Conservation (phyloP, 305 asterid species). For the Withania somnifera region DNA sequence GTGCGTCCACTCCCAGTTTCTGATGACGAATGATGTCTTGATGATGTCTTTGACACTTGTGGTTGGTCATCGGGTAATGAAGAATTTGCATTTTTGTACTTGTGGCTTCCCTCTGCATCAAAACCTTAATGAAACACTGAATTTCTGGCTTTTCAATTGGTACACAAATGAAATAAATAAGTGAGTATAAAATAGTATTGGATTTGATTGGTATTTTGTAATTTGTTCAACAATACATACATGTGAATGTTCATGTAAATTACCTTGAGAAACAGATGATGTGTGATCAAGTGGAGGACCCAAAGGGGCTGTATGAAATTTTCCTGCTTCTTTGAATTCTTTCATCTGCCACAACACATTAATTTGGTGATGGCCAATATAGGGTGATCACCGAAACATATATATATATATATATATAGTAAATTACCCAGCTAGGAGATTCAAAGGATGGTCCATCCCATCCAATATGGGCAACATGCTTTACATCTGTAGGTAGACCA, state of each 20-base stretch:
- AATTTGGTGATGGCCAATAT: not conserved
- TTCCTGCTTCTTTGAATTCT: constrained; percentile 7
- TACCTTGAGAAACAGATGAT: constrained; percentile 11
- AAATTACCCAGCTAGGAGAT: constrained; percentile 8
- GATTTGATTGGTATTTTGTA: no score
- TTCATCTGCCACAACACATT: constrained; percentile 7
- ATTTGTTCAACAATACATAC: no score
- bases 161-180: not conserved
- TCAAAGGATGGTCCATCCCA: constrained; percentile 32
- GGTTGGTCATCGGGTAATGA: not conserved
- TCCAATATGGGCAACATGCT: constrained; percentile 53
- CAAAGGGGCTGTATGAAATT: constrained; percentile 11
- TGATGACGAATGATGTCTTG: not conserved
- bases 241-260: no score
- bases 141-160: not conserved
- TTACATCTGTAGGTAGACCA: constrained; percentile 54
- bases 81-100: not conserved
- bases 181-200: no score
- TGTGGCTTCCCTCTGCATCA: not conserved
- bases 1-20: not conserved
- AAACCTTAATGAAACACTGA: no score
- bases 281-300: constrained; percentile 5
- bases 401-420: no score
- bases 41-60: not conserved
- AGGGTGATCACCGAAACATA: no score